Conservation (phyloP, 2,329 filamentous ascomycete genomes). For the Ophiostoma pallidulum region DNA sequence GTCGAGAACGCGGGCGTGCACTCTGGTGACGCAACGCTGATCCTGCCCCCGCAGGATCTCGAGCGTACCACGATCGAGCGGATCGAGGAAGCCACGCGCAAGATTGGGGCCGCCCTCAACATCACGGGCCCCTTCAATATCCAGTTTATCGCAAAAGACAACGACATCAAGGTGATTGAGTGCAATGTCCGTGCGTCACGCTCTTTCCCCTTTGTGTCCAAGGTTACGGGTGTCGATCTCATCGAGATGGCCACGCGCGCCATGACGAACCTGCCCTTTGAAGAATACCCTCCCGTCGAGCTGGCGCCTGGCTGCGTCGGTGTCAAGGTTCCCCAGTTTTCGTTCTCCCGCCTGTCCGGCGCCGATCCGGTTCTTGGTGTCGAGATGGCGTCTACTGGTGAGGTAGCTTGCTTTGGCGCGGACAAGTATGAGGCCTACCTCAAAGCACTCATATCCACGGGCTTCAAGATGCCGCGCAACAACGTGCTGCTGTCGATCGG, state of each 20-base stretch:
- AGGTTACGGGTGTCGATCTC: constrained; percentile 94
- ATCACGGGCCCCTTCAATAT: constrained; percentile 98
- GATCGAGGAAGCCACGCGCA: constrained; percentile 89
- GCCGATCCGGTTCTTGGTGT: constrained; percentile 95
- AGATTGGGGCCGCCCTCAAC: constrained; percentile 89
- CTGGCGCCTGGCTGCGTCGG: constrained; percentile 78
- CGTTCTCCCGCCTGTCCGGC: constrained; percentile 91
- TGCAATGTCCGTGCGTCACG: constrained; percentile 95
- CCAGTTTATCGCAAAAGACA: constrained; percentile 98
- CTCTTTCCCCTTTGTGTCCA: constrained; percentile 96
- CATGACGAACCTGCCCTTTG: constrained; percentile 76
- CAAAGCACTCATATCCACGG: constrained; percentile 90
- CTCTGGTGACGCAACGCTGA: constrained; percentile 93
- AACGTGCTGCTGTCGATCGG: constrained; percentile 94
- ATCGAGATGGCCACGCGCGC: constrained; percentile 99
- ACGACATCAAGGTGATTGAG: constrained; percentile 99
- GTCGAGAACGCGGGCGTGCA: constrained; percentile 98
- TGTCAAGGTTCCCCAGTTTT: constrained; percentile 98
- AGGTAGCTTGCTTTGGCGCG: constrained; percentile 90
- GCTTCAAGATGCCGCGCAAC: constrained; percentile 91
- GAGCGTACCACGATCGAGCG: constrained; percentile 78
- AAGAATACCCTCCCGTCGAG: constrained; percentile 68
- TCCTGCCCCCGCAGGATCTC: constrained; percentile 88
- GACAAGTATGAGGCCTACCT: constrained; percentile 98
- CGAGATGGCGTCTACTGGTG: constrained; percentile 98